Evolutionary conservation across 768 basidiomycete genomes (phyloP).

Genomic region (Tylopilus sp.): DNA sequence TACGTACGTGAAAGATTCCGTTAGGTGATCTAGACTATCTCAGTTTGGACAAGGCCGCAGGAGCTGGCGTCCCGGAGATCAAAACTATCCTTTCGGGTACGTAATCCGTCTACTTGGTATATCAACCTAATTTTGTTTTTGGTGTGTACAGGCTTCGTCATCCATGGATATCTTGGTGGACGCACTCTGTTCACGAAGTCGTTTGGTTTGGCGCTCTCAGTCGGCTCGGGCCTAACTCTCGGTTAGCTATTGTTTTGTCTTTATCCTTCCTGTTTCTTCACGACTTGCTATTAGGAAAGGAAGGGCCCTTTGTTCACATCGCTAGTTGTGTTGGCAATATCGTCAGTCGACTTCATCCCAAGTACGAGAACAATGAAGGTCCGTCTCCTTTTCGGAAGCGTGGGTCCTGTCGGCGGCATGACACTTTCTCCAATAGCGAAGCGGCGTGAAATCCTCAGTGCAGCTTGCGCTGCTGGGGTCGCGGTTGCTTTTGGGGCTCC

Average conservation of each 20-base stretch:
- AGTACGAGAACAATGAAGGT: constrained; percentile 98
- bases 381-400: constrained; percentile 11
- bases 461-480: constrained; percentile 96
- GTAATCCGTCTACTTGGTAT: background rate
- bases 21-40: constrained; percentile 3
- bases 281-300: constrained; percentile 45
- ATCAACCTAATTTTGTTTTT: constrained; percentile 10
- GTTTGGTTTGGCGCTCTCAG: constrained; percentile 83
- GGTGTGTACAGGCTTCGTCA: constrained; percentile 71
- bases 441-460: constrained; percentile 90
- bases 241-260: constrained; percentile 39
- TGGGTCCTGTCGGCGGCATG: background rate
- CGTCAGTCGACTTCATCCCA: constrained; percentile 75
- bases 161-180: constrained; percentile 93
- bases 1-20: constrained; percentile 57
- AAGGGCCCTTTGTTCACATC: constrained; percentile 87
- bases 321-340: constrained; percentile 93
- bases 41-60: constrained; percentile 65
- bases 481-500: constrained; percentile 97
- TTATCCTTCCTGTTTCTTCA: constrained; percentile 1
- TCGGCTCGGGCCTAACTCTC: constrained; percentile 87
- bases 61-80: constrained; percentile 95
- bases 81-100: constrained; percentile 88
- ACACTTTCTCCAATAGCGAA: constrained; percentile 58
- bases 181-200: constrained; percentile 89